These are phyloP conservation scores for Hyphopichia wangnamkhiaoensis DNA, from an alignment of 1,139 yeast species.

Conservation along the genomic window DNA sequence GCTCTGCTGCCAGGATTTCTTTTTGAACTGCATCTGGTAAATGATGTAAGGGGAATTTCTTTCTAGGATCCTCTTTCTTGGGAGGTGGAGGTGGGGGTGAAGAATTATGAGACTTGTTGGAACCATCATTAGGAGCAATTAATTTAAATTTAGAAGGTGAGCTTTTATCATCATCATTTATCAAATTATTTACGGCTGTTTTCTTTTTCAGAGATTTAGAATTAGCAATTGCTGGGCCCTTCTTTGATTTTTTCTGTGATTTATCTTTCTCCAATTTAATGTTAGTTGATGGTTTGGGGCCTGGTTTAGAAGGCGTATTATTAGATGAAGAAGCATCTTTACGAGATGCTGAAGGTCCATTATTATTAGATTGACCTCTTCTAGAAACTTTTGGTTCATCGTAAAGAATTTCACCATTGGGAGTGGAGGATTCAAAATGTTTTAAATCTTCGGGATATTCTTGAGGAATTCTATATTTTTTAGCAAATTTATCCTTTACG, in stretches of 20 bases:
- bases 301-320: neutral
- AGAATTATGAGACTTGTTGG: neutral
- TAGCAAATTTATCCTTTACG: conserved; percentile 76
- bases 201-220: conserved; percentile 9
- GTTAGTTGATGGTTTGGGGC: neutral
- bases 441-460: conserved; percentile 57
- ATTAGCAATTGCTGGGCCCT: conserved; percentile 5
- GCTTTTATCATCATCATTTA: conserved; percentile 4
- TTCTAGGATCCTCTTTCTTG: conserved; percentile 13
- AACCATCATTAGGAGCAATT: conserved; percentile 3
- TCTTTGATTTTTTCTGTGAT: conserved; percentile 10
- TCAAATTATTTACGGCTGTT: conserved; percentile 7
- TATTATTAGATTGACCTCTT: conserved; percentile 1
- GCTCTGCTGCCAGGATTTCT: conserved; percentile 12
- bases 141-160: neutral
- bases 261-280: conserved; percentile 2
- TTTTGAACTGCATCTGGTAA: conserved; percentile 32
- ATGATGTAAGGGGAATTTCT: conserved; percentile 37
- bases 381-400: conserved; percentile 13
- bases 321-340: no score
- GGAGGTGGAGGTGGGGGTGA: neutral
- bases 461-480: conserved; percentile 57
- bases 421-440: conserved; percentile 42
- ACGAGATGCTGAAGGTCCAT: no score
- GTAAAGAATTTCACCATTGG: conserved; percentile 37